Percentiles rank a stretch among this genome's conserved stretches.
These are phyloP conservation scores for Torrubiella hemipterigena DNA, from an alignment of 2,329 filamentous ascomycete species.

Conservation along the genomic window DNA sequence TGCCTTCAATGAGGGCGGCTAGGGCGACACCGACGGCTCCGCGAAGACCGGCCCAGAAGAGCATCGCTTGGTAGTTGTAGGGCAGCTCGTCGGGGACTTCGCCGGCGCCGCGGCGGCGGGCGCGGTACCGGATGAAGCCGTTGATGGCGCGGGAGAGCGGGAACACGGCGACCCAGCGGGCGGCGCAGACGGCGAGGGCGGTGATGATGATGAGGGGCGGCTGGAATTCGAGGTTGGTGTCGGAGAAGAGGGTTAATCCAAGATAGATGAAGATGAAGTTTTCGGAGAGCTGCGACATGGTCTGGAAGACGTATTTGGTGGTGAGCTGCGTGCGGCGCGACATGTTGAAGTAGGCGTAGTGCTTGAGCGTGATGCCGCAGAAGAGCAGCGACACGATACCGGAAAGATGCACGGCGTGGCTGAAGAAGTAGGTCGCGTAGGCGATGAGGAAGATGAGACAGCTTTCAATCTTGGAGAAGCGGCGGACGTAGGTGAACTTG, in stretches of 20 bases:
- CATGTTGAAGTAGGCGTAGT: slow-evolving; percentile 99
- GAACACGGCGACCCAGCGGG: slow-evolving; percentile 89
- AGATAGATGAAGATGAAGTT: slow-evolving; percentile 99
- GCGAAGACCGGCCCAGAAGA: slow-evolving; percentile 96
- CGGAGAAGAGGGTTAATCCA: slow-evolving; percentile 87
- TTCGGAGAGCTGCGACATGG: slow-evolving; percentile 87
- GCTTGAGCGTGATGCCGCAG: slow-evolving; percentile 95
- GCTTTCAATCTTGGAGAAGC: slow-evolving; percentile 93
- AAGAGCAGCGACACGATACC: slow-evolving; percentile 95
- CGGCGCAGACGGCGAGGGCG: slow-evolving; percentile 80
- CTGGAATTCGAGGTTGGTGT: slow-evolving; percentile 78
- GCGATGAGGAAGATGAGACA: slow-evolving; percentile 88
- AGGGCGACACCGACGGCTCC: slow-evolving; percentile 93
- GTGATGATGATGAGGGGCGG: slow-evolving; percentile 92
- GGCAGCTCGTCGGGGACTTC: slow-evolving; percentile 81
- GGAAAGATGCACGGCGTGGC: slow-evolving; percentile 89
- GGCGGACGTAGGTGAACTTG: slow-evolving; percentile 87
- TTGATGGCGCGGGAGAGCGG: slow-evolving; percentile 85
- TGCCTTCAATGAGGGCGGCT: slow-evolving; percentile 74
- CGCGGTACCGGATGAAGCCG: slow-evolving; percentile 80
- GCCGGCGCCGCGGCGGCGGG: slow-evolving; percentile 52
- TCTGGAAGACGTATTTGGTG: slow-evolving; percentile 94
- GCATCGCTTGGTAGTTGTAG: slow-evolving; percentile 95
- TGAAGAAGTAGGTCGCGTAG: slow-evolving; percentile 96
- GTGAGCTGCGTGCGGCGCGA: slow-evolving; percentile 92